phyloP scores from a whole-genome alignment of 2,329 filamentous ascomycete genomes.

The Claviceps pazoutovae region DNA sequence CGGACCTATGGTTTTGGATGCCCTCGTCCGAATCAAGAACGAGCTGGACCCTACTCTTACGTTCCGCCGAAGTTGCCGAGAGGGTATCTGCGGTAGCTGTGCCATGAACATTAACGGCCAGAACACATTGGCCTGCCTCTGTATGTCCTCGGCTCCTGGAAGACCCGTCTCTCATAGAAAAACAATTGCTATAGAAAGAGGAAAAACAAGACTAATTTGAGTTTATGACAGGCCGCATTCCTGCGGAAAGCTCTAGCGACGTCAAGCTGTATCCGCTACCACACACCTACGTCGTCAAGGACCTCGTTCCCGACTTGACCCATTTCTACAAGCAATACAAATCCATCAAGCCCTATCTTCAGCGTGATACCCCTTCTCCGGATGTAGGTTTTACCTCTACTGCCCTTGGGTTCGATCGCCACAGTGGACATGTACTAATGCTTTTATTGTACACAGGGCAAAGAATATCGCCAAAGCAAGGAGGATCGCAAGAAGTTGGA shows the following conservation, averaged over 20 bases:
- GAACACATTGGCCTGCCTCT: constrained; percentile 94
- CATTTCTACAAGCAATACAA: constrained; percentile 99
- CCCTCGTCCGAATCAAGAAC: constrained; percentile 96
- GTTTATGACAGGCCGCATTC: constrained; percentile 63
- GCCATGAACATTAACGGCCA: constrained; percentile 99
- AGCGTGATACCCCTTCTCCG: constrained; percentile 69
- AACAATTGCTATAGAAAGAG: too few relatives aligned
- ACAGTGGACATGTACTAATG: background rate
- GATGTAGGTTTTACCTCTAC: constrained; percentile 47
- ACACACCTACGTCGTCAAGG: constrained; percentile 98
- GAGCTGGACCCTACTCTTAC: constrained; percentile 93
- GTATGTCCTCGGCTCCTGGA: constrained; percentile 41
- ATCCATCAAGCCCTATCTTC: constrained; percentile 97
- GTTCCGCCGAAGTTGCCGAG: constrained; percentile 88
- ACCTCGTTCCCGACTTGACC: constrained; percentile 92
- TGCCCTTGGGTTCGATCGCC: too few relatives aligned
- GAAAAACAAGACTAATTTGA: background rate
- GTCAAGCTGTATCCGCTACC: constrained; percentile 95
- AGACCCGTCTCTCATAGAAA: background rate
- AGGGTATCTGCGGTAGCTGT: constrained; percentile 97
- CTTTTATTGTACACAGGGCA: constrained; percentile 46
- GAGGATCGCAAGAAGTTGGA: constrained; percentile 93
- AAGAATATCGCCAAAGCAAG: constrained; percentile 81
- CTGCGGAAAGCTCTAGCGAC: constrained; percentile 64
- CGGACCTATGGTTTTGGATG: constrained; percentile 95